Evolutionary conservation across 1,284 basidiomycete genomes (phyloP), one percentile per base, ranked within the genome.

Genomic region (Irpex rosettiformis): DNA sequence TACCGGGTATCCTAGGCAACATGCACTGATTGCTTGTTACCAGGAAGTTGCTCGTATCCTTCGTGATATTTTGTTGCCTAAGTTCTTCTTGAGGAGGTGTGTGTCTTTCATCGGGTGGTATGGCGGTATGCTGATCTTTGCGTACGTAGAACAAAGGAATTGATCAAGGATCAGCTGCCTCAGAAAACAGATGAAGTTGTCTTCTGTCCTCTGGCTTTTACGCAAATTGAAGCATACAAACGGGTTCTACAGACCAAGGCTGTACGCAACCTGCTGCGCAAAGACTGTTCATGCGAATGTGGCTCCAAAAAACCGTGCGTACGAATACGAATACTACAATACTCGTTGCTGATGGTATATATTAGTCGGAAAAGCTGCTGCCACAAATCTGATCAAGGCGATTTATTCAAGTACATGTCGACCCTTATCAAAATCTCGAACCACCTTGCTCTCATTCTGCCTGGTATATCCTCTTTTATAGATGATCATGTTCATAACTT

Each of bases 151-250:
- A 94, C 90, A 13, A 95, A 94, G 66, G 81, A 86, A 30, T 84
- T 94, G 42, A 94, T 95, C 54, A 83, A 82, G 59, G 72, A 86
- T 54, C 89, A 89, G 85, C 78, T 96, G 11, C 93, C 93, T 0
- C 76, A 77, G 62, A 96, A 96, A 75, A 82, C 79, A 0, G 93
- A 96, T 65, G 79, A 92, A 67, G 88, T 95, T n/a, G 91, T 94
- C 4, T 94, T 95, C 67, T 96, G 93, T 68, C 92, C 92, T 16
- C 73, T 96, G 51, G 89, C 89, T 0, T 60, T 73, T 0, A 79
- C 74, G 37, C 93, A 95, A 70, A 80, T 84, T 21, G 67, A 71
- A 10, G 88, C 85, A 0, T 95, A 96, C 72, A 88, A 83, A 63
- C 78, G 81, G 2, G 79, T 95, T 21, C 72, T 94, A 21, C 71